Percentiles rank a stretch among this genome's conserved stretches.
These are phyloP conservation scores for Raphanus hybrid DNA, from an alignment of 441 rosid species.

Conservation along the genomic window DNA sequence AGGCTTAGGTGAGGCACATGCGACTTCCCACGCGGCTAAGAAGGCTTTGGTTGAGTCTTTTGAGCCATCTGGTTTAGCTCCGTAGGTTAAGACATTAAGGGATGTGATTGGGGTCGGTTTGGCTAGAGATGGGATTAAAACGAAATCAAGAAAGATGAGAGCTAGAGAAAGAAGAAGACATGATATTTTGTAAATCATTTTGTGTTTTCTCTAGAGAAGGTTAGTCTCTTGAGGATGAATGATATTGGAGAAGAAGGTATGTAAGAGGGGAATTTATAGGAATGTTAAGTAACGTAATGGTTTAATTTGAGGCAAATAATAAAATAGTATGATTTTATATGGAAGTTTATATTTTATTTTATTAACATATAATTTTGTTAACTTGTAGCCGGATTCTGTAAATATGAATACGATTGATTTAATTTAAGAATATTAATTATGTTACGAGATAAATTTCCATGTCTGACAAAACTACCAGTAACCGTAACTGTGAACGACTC, in stretches of 20 bases:
- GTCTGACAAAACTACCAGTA: too few species aligned
- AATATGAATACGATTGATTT: background rate
- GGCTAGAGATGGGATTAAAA: conserved; percentile 22
- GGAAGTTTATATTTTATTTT: conserved; percentile 8
- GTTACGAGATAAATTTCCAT: background rate
- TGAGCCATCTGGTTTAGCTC: conserved; percentile 62
- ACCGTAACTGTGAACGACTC: too few species aligned
- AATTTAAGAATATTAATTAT: background rate
- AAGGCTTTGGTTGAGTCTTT: conserved; percentile 67
- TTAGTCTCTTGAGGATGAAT: conserved; percentile 25
- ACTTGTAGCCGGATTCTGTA: conserved; percentile 30
- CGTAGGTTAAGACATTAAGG: conserved; percentile 51
- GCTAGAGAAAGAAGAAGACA: conserved; percentile 19
- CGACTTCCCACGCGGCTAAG: conserved; percentile 56
- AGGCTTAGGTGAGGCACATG: conserved; percentile 53
- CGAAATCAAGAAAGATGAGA: conserved; percentile 27
- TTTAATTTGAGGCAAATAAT: background rate
- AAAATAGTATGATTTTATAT: background rate
- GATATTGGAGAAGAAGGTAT: conserved; percentile 25
- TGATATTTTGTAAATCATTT: conserved; percentile 24
- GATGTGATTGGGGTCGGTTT: conserved; percentile 12
- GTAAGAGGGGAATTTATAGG: conserved; percentile 42
- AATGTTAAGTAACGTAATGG: conserved; percentile 14
- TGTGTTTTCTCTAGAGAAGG: background rate
- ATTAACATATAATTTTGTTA: conserved; percentile 5